Base-by-base conservation (phyloP, 768 basidiomycete genomes). In the Termitomyces sp. region DNA sequence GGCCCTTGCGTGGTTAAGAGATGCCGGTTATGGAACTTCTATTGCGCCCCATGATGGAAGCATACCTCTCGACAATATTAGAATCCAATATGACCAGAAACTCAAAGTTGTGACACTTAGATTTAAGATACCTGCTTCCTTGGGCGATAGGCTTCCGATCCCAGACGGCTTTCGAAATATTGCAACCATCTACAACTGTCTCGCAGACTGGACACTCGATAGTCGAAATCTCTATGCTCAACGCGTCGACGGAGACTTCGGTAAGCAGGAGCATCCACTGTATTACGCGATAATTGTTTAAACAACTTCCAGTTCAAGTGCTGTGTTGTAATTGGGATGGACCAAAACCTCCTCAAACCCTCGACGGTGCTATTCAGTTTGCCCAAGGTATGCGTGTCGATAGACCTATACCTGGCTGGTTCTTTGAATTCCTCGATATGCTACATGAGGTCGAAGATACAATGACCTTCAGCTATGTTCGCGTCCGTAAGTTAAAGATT, bases 1-100 rank as follows among this genome's bases (percentile, higher is more conserved):
- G 15, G 69, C 66, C 21, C n/a, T 62, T 0, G 67, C 64, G 37
- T 68, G 65, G 65, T 56, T 72, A 7, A 49, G 58, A 22, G 57
- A 52, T 21, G 57, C 61, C 8, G 60, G 61, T 19, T 69, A 63
- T 52, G 62, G 57, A 19, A 30, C 8, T n/a, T 52, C 51, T 35
- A 15, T 37, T 17, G 24, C 24, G 5, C 42, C 28, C 26, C 37
- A 58, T 44, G 21, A 43, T 44, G 53, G 26, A 19, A 30, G 42
- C 17, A 15, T 44, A 12, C n/a, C 51, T 11, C 42, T 52, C 22
- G 51, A 52, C n/a, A 24, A n/a, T 2, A 30, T 52, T 2, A 52
- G 51, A 19, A 52, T 52, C 15, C 51, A 52, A 34, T 52, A 44
- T 19, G 51, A 52, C n/a, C 51, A 52, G 32, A 52, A 52, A 35